These are phyloP conservation scores for Apophysomyces ossiformis DNA, from an alignment of 371 early-diverging fungal species.

Conservation along the genomic window DNA sequence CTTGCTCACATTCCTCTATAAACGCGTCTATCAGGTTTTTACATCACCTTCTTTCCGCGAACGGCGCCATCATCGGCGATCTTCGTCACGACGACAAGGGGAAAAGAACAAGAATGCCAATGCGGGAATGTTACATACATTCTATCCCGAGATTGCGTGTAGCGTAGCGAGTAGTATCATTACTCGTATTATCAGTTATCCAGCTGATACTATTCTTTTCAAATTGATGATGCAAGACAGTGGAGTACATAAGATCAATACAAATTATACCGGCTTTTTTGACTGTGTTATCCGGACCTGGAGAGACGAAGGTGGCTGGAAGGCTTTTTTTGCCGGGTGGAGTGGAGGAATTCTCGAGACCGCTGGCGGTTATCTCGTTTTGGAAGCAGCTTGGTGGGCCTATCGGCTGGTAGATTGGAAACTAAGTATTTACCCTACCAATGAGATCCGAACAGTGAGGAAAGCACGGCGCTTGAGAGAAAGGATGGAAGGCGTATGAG, in stretches of 20 bases:
- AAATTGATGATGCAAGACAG: slow-evolving; percentile 60
- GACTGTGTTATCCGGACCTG: slow-evolving; percentile 44
- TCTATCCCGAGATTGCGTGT: slow-evolving; percentile 64
- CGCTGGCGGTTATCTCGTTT: slow-evolving; percentile 36
- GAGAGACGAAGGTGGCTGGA: slow-evolving; percentile 43
- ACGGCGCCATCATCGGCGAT: slow-evolving; percentile 24
- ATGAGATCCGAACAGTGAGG: slow-evolving; percentile 15
- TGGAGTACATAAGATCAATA: slow-evolving; percentile 44
- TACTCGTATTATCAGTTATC: slow-evolving; percentile 55
- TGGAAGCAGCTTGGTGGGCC: slow-evolving; percentile 49
- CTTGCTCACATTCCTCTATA: slow-evolving; percentile 53
- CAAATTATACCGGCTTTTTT: slow-evolving; percentile 52
- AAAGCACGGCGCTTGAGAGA: slow-evolving; percentile 15
- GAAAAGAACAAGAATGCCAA: slow-evolving; percentile 21
- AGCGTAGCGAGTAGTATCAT: slow-evolving; percentile 60
- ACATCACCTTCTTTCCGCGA: slow-evolving; percentile 14
- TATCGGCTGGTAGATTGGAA: slow-evolving; percentile 40
- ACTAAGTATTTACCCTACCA: slow-evolving; percentile 12
- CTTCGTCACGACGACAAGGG: slow-evolving; percentile 18
- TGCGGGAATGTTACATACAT: slow-evolving; percentile 50
- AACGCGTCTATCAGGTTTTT: slow-evolving; percentile 31
- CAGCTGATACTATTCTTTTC: slow-evolving; percentile 57
- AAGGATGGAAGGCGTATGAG: slow-evolving; percentile 11
- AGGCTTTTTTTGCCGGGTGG: slow-evolving; percentile 52
- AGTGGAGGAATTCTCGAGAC: slow-evolving; percentile 46